Conservation (phyloP, 805 yeast species). For the Candida silvicultrix region DNA sequence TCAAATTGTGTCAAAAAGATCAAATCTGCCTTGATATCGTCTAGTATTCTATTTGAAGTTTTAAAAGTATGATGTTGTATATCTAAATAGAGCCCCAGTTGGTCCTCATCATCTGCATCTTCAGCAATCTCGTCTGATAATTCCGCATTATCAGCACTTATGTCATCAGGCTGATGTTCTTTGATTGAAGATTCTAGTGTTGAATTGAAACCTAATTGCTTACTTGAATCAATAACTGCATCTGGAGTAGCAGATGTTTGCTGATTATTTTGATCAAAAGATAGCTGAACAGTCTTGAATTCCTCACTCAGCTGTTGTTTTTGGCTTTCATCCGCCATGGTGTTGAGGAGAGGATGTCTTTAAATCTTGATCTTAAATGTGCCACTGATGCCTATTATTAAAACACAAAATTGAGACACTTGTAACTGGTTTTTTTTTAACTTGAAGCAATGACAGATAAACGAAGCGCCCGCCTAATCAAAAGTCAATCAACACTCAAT, state of each 20-base stretch:
- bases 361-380: background rate
- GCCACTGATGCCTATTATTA: background rate
- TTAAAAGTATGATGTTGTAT: slow-evolving; percentile 32
- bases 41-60: slow-evolving; percentile 61
- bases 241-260: background rate
- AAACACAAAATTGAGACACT: background rate
- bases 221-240: background rate
- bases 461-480: too few species aligned
- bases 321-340: background rate
- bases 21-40: slow-evolving; percentile 47
- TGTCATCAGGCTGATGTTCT: background rate
- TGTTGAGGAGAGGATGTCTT: too few species aligned
- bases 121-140: slow-evolving; percentile 4
- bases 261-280: background rate
- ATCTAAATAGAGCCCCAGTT: background rate
- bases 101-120: slow-evolving; percentile 24
- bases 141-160: slow-evolving; percentile 5
- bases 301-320: background rate
- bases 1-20: slow-evolving; percentile 18
- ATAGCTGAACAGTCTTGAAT: background rate
- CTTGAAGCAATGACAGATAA: too few species aligned
- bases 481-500: too few species aligned
- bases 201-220: background rate
- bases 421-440: too few species aligned
- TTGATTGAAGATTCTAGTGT: background rate